phyloP scores from a whole-genome alignment of 2,329 filamentous ascomycete genomes.

The Chlorencoelia australis region DNA sequence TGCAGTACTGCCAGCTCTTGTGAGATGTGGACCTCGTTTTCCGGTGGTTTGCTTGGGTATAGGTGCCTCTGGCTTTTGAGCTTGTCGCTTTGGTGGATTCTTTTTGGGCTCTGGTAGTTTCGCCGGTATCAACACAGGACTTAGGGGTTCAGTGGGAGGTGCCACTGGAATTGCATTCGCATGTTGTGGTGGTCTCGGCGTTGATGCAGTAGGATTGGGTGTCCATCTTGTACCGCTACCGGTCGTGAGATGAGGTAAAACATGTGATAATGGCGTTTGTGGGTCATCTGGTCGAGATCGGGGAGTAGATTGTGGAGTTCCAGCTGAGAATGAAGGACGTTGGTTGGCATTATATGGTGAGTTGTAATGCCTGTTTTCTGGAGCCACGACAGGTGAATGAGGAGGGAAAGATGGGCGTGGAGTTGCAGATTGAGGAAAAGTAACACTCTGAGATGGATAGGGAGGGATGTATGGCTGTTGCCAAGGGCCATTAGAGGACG shows the following conservation, averaged over 20 bases:
- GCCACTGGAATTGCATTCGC: slow-evolving; percentile 35
- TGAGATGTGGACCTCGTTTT: slow-evolving; percentile 8
- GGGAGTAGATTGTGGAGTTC: slow-evolving; percentile 6
- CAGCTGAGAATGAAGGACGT: slow-evolving; percentile 9
- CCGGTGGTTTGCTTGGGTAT: slow-evolving; percentile 9
- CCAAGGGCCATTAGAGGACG: slow-evolving; percentile 14
- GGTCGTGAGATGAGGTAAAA: slow-evolving; percentile 14
- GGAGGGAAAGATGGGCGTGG: slow-evolving; percentile 1
- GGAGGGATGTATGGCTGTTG: slow-evolving; percentile 15
- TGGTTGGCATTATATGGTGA: slow-evolving; percentile 26
- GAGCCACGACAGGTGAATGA: slow-evolving; percentile 11
- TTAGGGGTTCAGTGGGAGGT: slow-evolving; percentile 49
- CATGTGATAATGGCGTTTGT: slow-evolving; percentile 19
- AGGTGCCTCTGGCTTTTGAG: slow-evolving; percentile 6
- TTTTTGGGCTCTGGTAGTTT: slow-evolving; percentile 25
- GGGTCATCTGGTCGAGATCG: slow-evolving; percentile 15
- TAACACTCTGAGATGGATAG: slow-evolving; percentile 10
- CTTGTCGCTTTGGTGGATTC: slow-evolving; percentile 7
- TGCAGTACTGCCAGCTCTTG: slow-evolving; percentile 20
- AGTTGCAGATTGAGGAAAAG: slow-evolving; percentile 7
- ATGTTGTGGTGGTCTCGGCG: slow-evolving; percentile 35
- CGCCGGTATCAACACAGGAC: slow-evolving; percentile 37
- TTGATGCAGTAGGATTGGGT: slow-evolving; percentile 45
- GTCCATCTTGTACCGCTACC: slow-evolving; percentile 48
- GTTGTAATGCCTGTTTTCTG: slow-evolving; percentile 24